Evolutionary conservation across 2,329 filamentous ascomycete species (phyloP).

Genomic region (Fusarium cyanostomum): DNA sequence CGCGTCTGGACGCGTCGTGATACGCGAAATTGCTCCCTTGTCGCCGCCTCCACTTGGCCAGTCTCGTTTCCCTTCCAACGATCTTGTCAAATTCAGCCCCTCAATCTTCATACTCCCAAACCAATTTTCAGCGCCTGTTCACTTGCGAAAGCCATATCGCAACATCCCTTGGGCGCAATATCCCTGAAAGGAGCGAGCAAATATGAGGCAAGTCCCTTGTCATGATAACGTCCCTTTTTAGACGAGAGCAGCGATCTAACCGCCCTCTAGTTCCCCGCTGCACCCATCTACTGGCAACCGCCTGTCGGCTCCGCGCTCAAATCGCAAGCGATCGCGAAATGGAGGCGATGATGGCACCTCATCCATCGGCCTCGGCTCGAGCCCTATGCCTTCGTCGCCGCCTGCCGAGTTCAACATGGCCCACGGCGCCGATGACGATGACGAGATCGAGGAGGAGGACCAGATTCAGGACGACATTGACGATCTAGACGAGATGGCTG

Average conservation of each 20-base stretch:
- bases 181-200: constrained; percentile 10
- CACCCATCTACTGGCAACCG: constrained; percentile 66
- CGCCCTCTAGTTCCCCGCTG: constrained; percentile 75
- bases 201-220: constrained; percentile 21
- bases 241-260: constrained; percentile 13
- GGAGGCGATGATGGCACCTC: constrained; percentile 62
- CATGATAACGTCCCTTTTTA: not conserved
- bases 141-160: constrained; percentile 3
- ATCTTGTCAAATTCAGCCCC: constrained; percentile 30
- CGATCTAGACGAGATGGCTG: constrained; percentile 82
- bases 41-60: constrained; percentile 29
- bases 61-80: constrained; percentile 35
- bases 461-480: constrained; percentile 78
- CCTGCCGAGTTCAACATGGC: constrained; percentile 69
- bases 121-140: constrained; percentile 3
- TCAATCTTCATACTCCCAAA: constrained; percentile 32
- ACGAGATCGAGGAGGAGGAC: constrained; percentile 76
- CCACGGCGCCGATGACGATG: constrained; percentile 74
- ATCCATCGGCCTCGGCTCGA: constrained; percentile 63
- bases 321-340: constrained; percentile 65
- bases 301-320: constrained; percentile 61
- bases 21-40: constrained; percentile 41
- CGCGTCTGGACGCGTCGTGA: constrained; percentile 50
- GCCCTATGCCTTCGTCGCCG: constrained; percentile 73
- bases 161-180: constrained; percentile 10